phyloP scores from a whole-genome alignment of 1,284 basidiomycete species.

The Cerrena zonata region DNA sequence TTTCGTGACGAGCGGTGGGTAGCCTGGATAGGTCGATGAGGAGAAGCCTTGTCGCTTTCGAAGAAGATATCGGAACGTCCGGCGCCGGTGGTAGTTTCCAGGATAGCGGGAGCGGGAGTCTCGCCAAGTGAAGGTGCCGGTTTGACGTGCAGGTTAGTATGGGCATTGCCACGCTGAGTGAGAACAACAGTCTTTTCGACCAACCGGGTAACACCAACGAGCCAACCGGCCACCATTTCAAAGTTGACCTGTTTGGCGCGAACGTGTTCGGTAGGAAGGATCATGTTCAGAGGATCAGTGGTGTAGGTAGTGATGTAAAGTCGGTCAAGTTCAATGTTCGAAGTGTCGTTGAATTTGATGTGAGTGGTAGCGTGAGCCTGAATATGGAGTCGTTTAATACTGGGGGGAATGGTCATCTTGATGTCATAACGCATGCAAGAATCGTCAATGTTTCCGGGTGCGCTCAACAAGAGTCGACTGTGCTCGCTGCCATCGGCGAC shows the following conservation, averaged over 20 bases:
- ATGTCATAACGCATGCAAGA: conserved; percentile 53
- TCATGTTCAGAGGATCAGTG: conserved; percentile 35
- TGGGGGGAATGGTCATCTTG: conserved; percentile 43
- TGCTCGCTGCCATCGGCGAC: conserved; percentile 25
- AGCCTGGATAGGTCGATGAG: conserved; percentile 42
- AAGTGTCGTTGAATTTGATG: conserved; percentile 42
- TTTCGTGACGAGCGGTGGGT: conserved; percentile 42
- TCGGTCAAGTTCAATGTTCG: conserved; percentile 35
- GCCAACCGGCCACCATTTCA: conserved; percentile 49
- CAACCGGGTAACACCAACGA: conserved; percentile 50
- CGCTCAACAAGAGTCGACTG: conserved; percentile 35
- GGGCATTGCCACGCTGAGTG: conserved; percentile 48
- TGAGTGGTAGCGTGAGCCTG: conserved; percentile 38
- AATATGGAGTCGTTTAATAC: conserved; percentile 42
- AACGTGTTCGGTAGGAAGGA: conserved; percentile 39
- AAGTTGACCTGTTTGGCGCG: conserved; percentile 36
- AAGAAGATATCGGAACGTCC: conserved; percentile 46
- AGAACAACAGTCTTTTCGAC: conserved; percentile 36
- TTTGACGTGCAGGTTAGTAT: conserved; percentile 42
- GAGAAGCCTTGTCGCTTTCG: conserved; percentile 32
- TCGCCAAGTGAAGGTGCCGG: conserved; percentile 28
- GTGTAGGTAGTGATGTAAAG: conserved; percentile 41
- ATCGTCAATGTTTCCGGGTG: conserved; percentile 12
- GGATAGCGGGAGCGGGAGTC: conserved; percentile 29
- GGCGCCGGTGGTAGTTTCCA: conserved; percentile 46